Percentiles rank a stretch among this genome's conserved stretches.
phyloP scores from a whole-genome alignment of 2,329 filamentous ascomycete genomes.

The Dothideomycetidae sp. region DNA sequence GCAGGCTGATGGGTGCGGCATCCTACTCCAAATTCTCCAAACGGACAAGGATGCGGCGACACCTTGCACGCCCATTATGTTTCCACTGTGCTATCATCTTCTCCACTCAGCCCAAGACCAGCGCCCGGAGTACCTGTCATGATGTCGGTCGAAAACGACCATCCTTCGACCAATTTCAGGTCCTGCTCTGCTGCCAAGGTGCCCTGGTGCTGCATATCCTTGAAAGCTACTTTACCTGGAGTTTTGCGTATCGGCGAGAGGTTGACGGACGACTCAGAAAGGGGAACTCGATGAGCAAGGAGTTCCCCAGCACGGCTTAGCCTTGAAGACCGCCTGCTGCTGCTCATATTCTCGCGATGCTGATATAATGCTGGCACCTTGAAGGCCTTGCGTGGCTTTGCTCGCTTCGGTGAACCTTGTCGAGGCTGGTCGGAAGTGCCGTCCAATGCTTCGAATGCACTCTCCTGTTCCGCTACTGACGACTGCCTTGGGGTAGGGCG shows the following conservation, averaged over 20 bases:
- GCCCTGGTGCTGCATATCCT: constrained; percentile 6
- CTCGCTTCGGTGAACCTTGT: constrained; percentile 29
- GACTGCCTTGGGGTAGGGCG: background rate
- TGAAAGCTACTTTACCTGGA: constrained; percentile 14
- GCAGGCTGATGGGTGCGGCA: too few species aligned
- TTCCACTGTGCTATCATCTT: constrained; percentile 12
- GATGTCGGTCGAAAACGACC: constrained; percentile 11
- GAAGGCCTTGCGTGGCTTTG: constrained; percentile 23
- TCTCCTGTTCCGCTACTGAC: background rate
- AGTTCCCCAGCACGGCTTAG: constrained; percentile 14
- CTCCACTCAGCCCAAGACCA: constrained; percentile 3
- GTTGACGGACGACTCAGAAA: constrained; percentile 18
- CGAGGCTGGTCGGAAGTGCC: constrained; percentile 20
- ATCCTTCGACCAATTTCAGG: constrained; percentile 11
- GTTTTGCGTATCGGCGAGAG: constrained; percentile 15
- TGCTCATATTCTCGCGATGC: constrained; percentile 16
- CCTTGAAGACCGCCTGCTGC: constrained; percentile 9
- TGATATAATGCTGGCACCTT: constrained; percentile 21
- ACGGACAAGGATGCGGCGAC: too few species aligned
- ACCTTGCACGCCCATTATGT: background rate
- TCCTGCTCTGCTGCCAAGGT: constrained; percentile 7
- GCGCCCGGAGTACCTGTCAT: constrained; percentile 11
- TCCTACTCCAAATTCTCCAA: too few species aligned
- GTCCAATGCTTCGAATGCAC: constrained; percentile 11
- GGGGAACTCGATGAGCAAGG: constrained; percentile 15